These are phyloP conservation scores for Beta corolliflora DNA, from an alignment of 179 eudicot species.

Conservation along the genomic window DNA sequence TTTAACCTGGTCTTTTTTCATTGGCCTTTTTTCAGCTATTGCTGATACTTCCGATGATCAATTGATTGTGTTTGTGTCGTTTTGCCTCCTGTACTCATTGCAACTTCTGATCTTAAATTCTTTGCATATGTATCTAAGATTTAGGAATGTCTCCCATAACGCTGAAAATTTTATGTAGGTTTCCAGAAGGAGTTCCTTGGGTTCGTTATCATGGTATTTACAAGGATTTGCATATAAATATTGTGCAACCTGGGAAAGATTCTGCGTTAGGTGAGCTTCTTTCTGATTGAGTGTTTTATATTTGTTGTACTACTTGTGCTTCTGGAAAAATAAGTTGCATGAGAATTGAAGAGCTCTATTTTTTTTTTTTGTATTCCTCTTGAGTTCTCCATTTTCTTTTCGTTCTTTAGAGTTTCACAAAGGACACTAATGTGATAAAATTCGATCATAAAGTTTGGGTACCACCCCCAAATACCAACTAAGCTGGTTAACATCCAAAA, in stretches of 20 bases:
- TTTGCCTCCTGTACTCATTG: background rate
- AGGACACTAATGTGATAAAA: background rate
- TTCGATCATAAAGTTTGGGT: no score
- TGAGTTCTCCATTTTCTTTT: background rate
- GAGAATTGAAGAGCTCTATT: background rate
- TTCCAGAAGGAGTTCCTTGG: conserved; percentile 91
- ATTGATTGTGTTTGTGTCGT: background rate
- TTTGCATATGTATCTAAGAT: background rate
- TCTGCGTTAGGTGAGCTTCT: conserved; percentile 58
- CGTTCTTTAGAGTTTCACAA: background rate
- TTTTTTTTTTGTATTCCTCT: background rate
- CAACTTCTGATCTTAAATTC: background rate
- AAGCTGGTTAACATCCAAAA: no score
- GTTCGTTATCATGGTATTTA: conserved; percentile 77
- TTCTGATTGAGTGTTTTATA: background rate
- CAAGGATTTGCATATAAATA: conserved; percentile 67
- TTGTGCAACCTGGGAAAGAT: conserved; percentile 90
- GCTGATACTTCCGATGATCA: background rate
- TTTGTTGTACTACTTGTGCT: no score
- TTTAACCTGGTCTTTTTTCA: background rate
- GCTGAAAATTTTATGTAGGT: conserved; percentile 48
- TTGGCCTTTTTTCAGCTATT: background rate
- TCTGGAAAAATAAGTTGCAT: background rate
- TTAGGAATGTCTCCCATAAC: background rate
- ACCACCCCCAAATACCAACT: no score